Evolutionary conservation across 352 stramenopile species (phyloP).

Genomic region (Detonula confervacea): DNA sequence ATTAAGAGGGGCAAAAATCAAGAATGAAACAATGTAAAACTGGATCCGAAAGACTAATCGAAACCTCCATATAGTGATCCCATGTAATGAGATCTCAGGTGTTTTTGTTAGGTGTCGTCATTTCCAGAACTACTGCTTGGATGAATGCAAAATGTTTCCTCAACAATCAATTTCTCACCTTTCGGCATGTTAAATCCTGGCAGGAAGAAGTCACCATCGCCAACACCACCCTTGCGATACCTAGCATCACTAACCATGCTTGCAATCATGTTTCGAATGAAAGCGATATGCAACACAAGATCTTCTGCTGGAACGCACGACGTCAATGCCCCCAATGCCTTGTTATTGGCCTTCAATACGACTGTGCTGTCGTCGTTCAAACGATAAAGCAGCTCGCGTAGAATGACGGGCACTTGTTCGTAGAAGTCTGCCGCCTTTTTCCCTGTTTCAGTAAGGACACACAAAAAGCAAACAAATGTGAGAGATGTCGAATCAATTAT

Average conservation of each 20-base stretch:
- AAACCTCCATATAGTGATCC: slow-evolving; percentile 55
- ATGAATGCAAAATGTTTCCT: too few species aligned
- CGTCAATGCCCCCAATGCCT: slow-evolving; percentile 92
- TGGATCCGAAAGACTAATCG: slow-evolving; percentile 87
- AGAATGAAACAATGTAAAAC: slow-evolving; percentile 12
- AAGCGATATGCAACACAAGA: slow-evolving; percentile 94
- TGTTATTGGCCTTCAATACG: slow-evolving; percentile 90
- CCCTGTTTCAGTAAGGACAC: slow-evolving; percentile 54
- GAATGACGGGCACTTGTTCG: slow-evolving; percentile 93
- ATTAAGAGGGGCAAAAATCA: slow-evolving; percentile 12
- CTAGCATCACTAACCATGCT: slow-evolving; percentile 95
- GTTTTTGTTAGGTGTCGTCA: slow-evolving; percentile 64
- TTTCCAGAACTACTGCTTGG: too few species aligned
- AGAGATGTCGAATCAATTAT: slow-evolving; percentile 22
- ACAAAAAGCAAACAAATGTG: slow-evolving; percentile 22
- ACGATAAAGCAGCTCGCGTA: slow-evolving; percentile 95
- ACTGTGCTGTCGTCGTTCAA: slow-evolving; percentile 92
- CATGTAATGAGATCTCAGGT: slow-evolving; percentile 52
- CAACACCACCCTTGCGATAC: slow-evolving; percentile 90
- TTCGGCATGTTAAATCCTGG: slow-evolving; percentile 88
- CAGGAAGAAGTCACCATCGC: slow-evolving; percentile 85
- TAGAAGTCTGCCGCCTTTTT: slow-evolving; percentile 88
- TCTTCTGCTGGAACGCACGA: slow-evolving; percentile 91
- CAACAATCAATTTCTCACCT: slow-evolving; percentile 67
- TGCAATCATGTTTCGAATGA: slow-evolving; percentile 96